phyloP scores from a whole-genome alignment of 768 basidiomycete species.

The Collybia sp. region DNA sequence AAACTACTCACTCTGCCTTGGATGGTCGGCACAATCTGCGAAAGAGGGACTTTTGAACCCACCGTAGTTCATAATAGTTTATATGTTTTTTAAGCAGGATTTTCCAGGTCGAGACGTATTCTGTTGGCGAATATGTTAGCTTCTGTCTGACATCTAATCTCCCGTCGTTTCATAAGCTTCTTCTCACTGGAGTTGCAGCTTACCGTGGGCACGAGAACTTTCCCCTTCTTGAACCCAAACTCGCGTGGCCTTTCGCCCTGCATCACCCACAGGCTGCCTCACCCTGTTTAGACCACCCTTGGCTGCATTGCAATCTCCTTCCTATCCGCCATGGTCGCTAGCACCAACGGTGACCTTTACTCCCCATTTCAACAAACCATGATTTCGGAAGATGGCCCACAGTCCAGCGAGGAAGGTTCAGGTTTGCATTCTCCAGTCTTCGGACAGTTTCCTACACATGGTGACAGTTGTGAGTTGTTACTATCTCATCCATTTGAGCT shows the following conservation, averaged over 20 bases:
- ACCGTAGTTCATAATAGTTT: too few species aligned
- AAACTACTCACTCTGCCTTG: too few species aligned
- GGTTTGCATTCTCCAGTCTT: constrained; percentile 72
- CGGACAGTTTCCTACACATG: constrained; percentile 40
- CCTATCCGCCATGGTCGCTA: constrained; percentile 48
- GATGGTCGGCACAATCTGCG: too few species aligned
- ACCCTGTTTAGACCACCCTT: constrained; percentile 12
- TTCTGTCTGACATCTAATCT: constrained; percentile 21
- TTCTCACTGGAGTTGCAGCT: constrained; percentile 21
- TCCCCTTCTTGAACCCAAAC: constrained; percentile 31
- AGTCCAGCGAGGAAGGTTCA: constrained; percentile 74
- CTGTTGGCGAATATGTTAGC: constrained; percentile 1
- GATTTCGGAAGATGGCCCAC: constrained; percentile 59
- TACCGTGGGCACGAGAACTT: constrained; percentile 40
- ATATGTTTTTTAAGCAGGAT: too few species aligned
- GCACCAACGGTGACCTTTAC: constrained; percentile 49
- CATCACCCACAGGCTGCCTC: constrained; percentile 13
- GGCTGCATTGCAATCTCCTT: constrained; percentile 23
- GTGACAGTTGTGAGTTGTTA: constrained; percentile 51
- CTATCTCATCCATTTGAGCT: constrained; percentile 43
- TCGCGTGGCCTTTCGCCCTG: constrained; percentile 42
- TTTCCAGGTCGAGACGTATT: too few species aligned
- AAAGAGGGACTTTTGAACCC: too few species aligned
- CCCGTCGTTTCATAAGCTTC: constrained; percentile 24
- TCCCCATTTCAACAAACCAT: constrained; percentile 48